Evolutionary conservation across 139 green algal genomes (phyloP), one percentile per base, ranked within the genome.

Genomic region (Ettlia oleoabundans): DNA sequence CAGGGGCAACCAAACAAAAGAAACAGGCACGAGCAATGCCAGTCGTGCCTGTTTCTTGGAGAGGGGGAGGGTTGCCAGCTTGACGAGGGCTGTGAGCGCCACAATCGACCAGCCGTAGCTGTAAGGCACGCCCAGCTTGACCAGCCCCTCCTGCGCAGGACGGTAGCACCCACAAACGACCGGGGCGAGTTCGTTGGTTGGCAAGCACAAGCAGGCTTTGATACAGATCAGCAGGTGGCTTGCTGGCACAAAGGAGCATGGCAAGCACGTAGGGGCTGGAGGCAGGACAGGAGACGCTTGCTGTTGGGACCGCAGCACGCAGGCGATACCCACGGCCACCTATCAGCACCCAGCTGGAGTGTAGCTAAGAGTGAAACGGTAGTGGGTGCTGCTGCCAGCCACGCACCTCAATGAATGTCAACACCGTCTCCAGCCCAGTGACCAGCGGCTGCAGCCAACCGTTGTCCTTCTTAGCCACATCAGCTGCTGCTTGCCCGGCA

Each of bases 41-140:
- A 9, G 47, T 58, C 55, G 55, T n/a, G 21, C 94, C 93, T 99
- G 97, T 86, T 98, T 95, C 87, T 98, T 95, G 26, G 95, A 94
- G n/a, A 99, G 91, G 3, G 97, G 97, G 77, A 95, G 98, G 1
- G 97, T 99, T 32, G 85, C 86, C 19, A 89, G 51, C 91, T 99
- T 99, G 38, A 99, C 93, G 53, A 97, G 18, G 10, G 96, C n/a
- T 0, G 95, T 98, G 21, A 98, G 89, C 42, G 94, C 69, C 61
- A 98, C 94, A 84, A 98, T 98, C 67, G 95, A 92, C 84, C 95
- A 98, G 35, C 95, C 95, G 82, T 99, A 99, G 2, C 92, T 92
- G 86, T 99, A 98, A 19, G 97, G 97, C 21, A 98, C 89, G 73
- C 92, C 53, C 7, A 93, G 77, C 26, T 64, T 83, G 35, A 92